Base-by-base conservation (phyloP, 2,329 filamentous ascomycete species). In the Zymoseptoria pseudotritici region DNA sequence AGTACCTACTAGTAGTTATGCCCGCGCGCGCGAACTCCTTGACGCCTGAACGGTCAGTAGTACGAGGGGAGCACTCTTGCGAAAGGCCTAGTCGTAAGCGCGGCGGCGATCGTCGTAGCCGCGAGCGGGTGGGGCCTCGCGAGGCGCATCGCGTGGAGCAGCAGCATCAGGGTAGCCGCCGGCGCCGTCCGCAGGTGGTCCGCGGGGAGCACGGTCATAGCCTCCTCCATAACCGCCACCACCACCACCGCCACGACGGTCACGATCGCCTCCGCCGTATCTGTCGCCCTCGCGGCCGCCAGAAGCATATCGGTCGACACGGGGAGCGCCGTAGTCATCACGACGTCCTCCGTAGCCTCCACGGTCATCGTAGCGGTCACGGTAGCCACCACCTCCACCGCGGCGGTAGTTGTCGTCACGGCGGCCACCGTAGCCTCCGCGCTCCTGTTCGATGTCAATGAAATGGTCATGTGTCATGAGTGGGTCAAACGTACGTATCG, bases 341-440 rank as follows among this genome's bases (percentile, higher is more conserved):
- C 82, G 82, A 60, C 84, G 83, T 64, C 86, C 52, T 24, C 52
- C 83, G 65, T 68, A 66, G 53, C 86, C 76, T 65, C 85, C 83
- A 70, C 86, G 83, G 61, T 87, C 85, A 63, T 88, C 86, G 68
- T 83, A 83, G 67, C 86, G 85, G 60, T 86, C 79, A 58, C 79
- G 68, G 66, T 78, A 79, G 42, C 70, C 68, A 63, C 73, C 69
- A 61, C 82, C 79, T 60, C 79, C 78, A 62, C 79, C 75, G 70
- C 78, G 76, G 58, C 74, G 73, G 59, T 77, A 76, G 13, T n/a
- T 46, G 67, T 81, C 78, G 67, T 81, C 79, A 59, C 78, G 77
- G 67, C 79, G 78, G 70, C 70, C 70, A 63, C 70, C 71, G 42
- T 69, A 65, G 49, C 74, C 71, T 52, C 73, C 71, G 61, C 74